These are phyloP conservation scores for Silene vulgaris DNA, from an alignment of 179 eudicot genomes.

Conservation along the genomic window DNA sequence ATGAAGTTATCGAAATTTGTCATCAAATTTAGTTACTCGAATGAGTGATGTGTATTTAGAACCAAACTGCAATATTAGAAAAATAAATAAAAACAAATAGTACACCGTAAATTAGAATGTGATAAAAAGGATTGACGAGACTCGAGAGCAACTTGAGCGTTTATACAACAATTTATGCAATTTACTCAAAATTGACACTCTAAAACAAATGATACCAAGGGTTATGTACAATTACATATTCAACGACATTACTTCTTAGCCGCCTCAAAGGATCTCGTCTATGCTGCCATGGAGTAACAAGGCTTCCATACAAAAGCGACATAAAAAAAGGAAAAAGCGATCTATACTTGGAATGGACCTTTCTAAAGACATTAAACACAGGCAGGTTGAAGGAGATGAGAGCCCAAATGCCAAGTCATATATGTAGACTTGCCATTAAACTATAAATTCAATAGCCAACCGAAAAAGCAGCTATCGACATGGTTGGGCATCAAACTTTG, in stretches of 20 bases:
- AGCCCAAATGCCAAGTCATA: background rate
- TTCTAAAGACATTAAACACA: background rate
- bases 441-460: background rate
- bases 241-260: background rate
- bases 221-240: conserved; percentile 24
- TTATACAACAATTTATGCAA: background rate
- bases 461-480: conserved; percentile 7
- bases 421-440: background rate
- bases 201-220: conserved; percentile 20
- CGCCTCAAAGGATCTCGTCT: conserved; percentile 1
- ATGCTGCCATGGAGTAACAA: background rate
- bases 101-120: too few relatives aligned
- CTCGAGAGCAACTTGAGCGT: background rate
- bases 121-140: too few relatives aligned
- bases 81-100: too few relatives aligned
- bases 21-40: too few relatives aligned
- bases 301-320: background rate
- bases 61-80: too few relatives aligned
- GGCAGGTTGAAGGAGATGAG: background rate
- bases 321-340: background rate
- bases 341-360: background rate
- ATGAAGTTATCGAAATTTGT: too few relatives aligned
- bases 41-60: too few relatives aligned
- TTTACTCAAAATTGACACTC: background rate
- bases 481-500: conserved; percentile 6